These are phyloP conservation scores for Glebionis coronaria DNA, from an alignment of 129 eudicot species.

Conservation along the genomic window DNA sequence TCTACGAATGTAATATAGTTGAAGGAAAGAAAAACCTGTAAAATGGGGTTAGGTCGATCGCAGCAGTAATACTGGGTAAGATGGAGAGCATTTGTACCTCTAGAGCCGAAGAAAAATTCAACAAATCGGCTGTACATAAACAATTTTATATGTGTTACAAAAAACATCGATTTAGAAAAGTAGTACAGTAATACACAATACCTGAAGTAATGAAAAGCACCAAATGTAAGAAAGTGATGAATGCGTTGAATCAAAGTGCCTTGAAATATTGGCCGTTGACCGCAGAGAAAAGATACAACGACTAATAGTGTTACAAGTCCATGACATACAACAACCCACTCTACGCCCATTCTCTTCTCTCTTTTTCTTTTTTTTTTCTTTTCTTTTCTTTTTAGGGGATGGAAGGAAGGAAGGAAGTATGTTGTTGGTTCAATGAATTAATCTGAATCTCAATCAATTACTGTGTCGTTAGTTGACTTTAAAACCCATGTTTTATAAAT, in stretches of 20 bases:
- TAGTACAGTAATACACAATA: too few relatives aligned
- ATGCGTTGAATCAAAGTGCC: slow-evolving; percentile 75
- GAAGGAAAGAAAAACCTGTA: slow-evolving; percentile 50
- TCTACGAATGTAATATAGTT: background rate
- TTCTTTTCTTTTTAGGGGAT: too few relatives aligned
- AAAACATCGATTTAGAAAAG: too few relatives aligned
- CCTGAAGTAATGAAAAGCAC: slow-evolving; percentile 82
- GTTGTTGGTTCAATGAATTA: too few relatives aligned
- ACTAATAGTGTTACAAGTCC: slow-evolving; percentile 68
- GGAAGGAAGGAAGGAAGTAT: too few relatives aligned
- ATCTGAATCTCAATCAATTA: too few relatives aligned
- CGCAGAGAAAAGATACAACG: slow-evolving; percentile 75
- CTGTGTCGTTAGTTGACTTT: too few relatives aligned
- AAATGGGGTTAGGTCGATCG: slow-evolving; percentile 83
- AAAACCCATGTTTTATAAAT: too few relatives aligned
- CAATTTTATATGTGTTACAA: background rate
- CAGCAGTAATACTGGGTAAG: slow-evolving; percentile 77
- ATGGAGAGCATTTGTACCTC: slow-evolving; percentile 64
- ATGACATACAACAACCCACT: slow-evolving; percentile 82
- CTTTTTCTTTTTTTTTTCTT: too few relatives aligned
- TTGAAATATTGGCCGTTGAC: slow-evolving; percentile 93
- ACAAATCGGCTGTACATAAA: slow-evolving; percentile 54
- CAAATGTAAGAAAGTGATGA: slow-evolving; percentile 70
- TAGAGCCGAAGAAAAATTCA: slow-evolving; percentile 53
- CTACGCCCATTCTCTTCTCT: slow-evolving; percentile 54